Evolutionary conservation across 495 filamentous ascomycete genomes (phyloP).

Genomic region (Filosporella fistucella): DNA sequence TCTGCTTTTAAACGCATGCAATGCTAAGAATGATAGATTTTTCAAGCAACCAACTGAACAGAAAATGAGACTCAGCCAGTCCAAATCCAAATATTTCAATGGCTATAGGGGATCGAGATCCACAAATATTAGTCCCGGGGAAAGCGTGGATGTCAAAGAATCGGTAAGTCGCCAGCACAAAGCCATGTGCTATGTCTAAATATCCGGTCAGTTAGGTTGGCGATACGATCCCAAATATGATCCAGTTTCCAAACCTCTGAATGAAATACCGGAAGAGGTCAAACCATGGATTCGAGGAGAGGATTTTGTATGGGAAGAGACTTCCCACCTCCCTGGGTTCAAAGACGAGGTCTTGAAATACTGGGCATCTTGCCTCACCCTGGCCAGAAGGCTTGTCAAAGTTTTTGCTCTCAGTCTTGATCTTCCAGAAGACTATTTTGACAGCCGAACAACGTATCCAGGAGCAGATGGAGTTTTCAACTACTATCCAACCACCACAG

Average conservation of each 20-base stretch:
- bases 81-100: constrained; percentile 24
- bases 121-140: constrained; percentile 20
- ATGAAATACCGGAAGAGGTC: constrained; percentile 29
- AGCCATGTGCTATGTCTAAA: background rate
- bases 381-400: constrained; percentile 42
- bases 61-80: constrained; percentile 31
- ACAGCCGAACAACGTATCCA: constrained; percentile 42
- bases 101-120: constrained; percentile 25
- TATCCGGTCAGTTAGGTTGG: constrained; percentile 16
- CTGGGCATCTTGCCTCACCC: constrained; percentile 38
- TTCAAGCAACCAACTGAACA: constrained; percentile 37
- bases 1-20: background rate
- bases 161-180: constrained; percentile 7
- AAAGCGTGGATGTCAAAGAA: constrained; percentile 25
- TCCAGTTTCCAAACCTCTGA: constrained; percentile 33
- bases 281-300: constrained; percentile 34
- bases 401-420: constrained; percentile 46
- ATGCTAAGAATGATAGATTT: constrained; percentile 25
- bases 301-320: constrained; percentile 43
- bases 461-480: constrained; percentile 46
- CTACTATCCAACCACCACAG: constrained; percentile 41
- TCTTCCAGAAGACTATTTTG: constrained; percentile 46
- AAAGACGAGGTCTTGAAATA: constrained; percentile 40
- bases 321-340: constrained; percentile 42
- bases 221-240: constrained; percentile 42